Conservation (phyloP, 169 alveolate species). For the Fabrea salina region DNA sequence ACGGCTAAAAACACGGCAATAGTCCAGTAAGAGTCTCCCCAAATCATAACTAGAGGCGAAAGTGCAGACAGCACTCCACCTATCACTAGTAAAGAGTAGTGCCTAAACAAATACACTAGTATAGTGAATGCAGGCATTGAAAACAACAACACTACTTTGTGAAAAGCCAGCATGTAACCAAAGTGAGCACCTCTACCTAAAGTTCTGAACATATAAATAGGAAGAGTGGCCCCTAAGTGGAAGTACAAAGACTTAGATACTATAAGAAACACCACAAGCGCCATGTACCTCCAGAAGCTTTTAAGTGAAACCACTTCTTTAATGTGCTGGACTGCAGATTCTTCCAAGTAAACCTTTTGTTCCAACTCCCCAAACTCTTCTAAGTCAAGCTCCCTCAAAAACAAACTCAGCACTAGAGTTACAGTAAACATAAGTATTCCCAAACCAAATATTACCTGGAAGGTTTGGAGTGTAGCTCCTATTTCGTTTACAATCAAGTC, state of each 20-base stretch:
- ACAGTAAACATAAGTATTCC: background rate
- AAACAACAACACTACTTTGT: constrained; percentile 35
- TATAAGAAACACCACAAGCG: constrained; percentile 19
- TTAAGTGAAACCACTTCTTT: background rate
- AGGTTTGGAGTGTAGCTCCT: background rate
- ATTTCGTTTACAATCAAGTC: background rate
- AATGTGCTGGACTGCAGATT: too few species aligned
- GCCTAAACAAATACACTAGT: background rate
- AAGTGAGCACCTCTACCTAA: constrained; percentile 48
- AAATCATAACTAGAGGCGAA: constrained; percentile 38
- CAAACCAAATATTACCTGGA: background rate
- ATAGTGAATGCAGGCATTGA: constrained; percentile 38
- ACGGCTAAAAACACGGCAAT: constrained; percentile 35
- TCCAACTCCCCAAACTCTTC: too few species aligned
- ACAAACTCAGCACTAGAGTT: background rate
- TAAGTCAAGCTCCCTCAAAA: constrained; percentile 15
- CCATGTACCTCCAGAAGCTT: constrained; percentile 42
- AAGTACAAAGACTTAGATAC: constrained; percentile 33
- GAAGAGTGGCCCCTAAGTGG: constrained; percentile 47
- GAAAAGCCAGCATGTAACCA: constrained; percentile 43
- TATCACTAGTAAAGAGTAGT: constrained; percentile 35
- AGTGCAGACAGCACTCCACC: constrained; percentile 47
- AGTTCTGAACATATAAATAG: constrained; percentile 42
- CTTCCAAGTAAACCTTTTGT: too few species aligned
- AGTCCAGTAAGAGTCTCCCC: constrained; percentile 34